Conservation (phyloP, 106 monocot genomes). For the Narthecium ossifragum region DNA sequence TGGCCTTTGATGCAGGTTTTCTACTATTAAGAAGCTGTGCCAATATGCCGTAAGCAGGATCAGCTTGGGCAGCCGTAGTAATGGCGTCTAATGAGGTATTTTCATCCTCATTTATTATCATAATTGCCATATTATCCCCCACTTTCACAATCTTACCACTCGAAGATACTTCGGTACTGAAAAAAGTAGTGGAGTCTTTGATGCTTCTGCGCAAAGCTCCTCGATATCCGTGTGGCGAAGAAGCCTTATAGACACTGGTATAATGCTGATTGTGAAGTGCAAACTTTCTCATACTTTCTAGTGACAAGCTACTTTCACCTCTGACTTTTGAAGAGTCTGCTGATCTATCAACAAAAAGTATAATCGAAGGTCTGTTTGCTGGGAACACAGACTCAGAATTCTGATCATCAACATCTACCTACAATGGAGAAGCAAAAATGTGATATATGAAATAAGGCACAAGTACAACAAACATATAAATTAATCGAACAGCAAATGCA, state of each 20-base stretch:
- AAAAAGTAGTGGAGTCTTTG: constrained; percentile 3
- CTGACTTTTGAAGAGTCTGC: constrained; percentile 45
- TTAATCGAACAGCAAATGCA: too few species aligned
- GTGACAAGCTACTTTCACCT: constrained; percentile 73
- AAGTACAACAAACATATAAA: too few species aligned
- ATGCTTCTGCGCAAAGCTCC: constrained; percentile 13
- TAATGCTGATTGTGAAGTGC: constrained; percentile 30
- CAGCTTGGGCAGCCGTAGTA: constrained; percentile 14
- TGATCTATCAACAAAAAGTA: constrained; percentile 94
- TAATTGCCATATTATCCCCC: constrained; percentile 49
- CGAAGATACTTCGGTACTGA: constrained; percentile 10
- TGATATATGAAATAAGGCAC: too few species aligned
- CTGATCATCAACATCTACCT: constrained; percentile 55
- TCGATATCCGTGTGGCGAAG: constrained; percentile 1
- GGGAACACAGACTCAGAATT: constrained; percentile 44
- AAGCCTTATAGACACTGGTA: background rate
- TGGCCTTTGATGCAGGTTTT: constrained; percentile 20
- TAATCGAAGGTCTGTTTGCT: constrained; percentile 52
- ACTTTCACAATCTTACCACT: constrained; percentile 28
- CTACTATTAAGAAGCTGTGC: constrained; percentile 42
- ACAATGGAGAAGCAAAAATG: too few species aligned
- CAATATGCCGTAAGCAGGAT: constrained; percentile 47
- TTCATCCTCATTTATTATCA: constrained; percentile 42
- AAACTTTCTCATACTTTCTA: constrained; percentile 56
- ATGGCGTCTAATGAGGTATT: constrained; percentile 26